Evolutionary conservation across 1,284 basidiomycete species (phyloP), one percentile per base, ranked within the genome.

Genomic region (Ustilago esculenta): DNA sequence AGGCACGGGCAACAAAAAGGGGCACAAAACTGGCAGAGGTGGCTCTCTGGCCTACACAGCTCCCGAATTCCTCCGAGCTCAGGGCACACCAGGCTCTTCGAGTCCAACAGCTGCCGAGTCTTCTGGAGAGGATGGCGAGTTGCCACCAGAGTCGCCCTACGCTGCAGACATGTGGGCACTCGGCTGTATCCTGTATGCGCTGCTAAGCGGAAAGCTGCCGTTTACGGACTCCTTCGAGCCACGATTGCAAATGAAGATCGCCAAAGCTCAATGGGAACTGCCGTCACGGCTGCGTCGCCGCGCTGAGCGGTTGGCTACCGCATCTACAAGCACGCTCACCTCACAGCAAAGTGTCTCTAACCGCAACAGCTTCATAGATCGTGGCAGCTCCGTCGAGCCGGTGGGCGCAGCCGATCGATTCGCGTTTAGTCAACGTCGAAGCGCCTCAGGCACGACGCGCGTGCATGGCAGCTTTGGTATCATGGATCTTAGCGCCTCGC

Each of bases 91-190:
- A 29, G 57, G 55, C 20, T 32, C 56, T 1, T 44, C 56, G n/a
- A 61, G 54, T 18, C 58, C 68, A 11, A 20, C 43, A 12, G 29
- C 49, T 17, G 52, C 32, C 32, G 59, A 54, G 4, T 23, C 42
- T 1, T 29, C 45, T 20, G 30, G 40, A 7, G 41, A 52, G 11
- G 55, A 55, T 0, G 40, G 12, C 18, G 58, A 52, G 10, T 17
- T 56, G 54, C 36, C 41, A 17, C 37, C 45, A 20, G 53, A 58
- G 37, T 72, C 73, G 2, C 75, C 75, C 20, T 77, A 64, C 44
- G 74, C 76, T 11, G 54, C 60, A 12, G 76, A 79, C 42, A 76
- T 77, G 70, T 79, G 76, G 76, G 73, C 75, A 7, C 50, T 77
- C 9, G 76, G 76, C 20, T 79, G 76, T 48, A 73, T 79, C 23